These are phyloP conservation scores for Alternaria panax DNA, from an alignment of 2,329 filamentous ascomycete species.

Conservation along the genomic window DNA sequence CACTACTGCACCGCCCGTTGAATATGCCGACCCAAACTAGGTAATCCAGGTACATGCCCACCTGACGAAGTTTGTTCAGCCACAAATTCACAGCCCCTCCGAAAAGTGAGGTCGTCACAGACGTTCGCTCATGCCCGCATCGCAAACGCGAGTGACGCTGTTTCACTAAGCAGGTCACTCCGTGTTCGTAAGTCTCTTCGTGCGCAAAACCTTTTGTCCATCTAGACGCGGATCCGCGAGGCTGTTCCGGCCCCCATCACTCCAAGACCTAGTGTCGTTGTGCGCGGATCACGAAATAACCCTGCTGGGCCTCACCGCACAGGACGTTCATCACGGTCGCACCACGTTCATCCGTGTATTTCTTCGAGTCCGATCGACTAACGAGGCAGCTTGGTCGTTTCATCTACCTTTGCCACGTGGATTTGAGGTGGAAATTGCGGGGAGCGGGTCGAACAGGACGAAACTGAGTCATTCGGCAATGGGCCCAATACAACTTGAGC, in stretches of 20 bases:
- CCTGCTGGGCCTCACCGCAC: not conserved
- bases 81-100: not conserved
- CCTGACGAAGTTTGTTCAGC: conserved; percentile 5
- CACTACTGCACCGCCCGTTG: conserved; percentile 7
- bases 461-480: conserved; percentile 1
- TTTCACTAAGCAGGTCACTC: conserved; percentile 2
- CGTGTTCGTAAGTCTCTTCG: not conserved
- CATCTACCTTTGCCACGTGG: conserved; percentile 1
- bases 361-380: not conserved
- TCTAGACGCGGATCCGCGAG: conserved; percentile 9
- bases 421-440: conserved; percentile 5
- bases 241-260: not conserved
- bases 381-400: conserved; percentile 5
- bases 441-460: not conserved
- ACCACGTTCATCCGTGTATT: not conserved
- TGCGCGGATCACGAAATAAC: conserved; percentile 5
- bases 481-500: not conserved
- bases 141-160: conserved; percentile 2
- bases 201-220: not conserved
- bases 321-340: not conserved
- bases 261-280: not conserved
- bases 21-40: not conserved
- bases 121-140: not conserved
- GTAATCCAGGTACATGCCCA: conserved; percentile 7
- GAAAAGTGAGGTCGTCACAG: conserved; percentile 3